Evolutionary conservation across 352 stramenopile species (phyloP), one percentile per base, ranked within the genome.

Genomic region (Pythium scleroteichum): DNA sequence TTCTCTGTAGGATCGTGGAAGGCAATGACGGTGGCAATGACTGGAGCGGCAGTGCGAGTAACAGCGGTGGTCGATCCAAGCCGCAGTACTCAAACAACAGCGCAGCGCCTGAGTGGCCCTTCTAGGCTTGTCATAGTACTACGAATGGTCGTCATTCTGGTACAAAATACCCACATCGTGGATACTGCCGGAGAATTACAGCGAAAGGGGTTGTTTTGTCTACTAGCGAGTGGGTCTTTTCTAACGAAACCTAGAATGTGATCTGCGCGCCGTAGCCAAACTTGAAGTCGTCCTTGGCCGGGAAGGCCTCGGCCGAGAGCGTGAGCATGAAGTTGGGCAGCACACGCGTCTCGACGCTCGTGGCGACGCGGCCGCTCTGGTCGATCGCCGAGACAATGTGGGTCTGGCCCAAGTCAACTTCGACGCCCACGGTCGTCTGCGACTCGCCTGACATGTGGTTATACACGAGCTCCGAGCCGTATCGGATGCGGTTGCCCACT

Each of bases 191-290:
- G n/a, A n/a, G n/a, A n/a, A n/a, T 35, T 35, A 35, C 29, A 35
- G 29, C 29, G 10, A 35, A 35, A 10, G 29, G 29, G 29, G 33
- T n/a, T 10, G 39, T 52, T 51, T 52, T 60, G 53, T 61, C 53
- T 53, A 61, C 53, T 61, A 35, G 40, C 40, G 26, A 3, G 42
- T 35, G 26, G 53, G 40, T 29, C 53, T 53, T 46, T 53, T 61
- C 46, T 49, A 46, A 64, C 26, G 8, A 64, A 35, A 48, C 81
- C 74, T 92, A 92, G 72, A 92, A 92, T 59, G 82, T 89, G 82
- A 95, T 84, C 77, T 95, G 83, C 58, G 86, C 84, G 61, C 87
- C 87, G 66, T 96, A 96, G 69, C 87, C 87, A 79, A 96, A 95
- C 72, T 94, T 94, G 72, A 95, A 92, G 60, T 93, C 87, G 68